Base-by-base conservation (phyloP, 2,329 filamentous ascomycete genomes). In the Aureobasidium melanogenum region DNA sequence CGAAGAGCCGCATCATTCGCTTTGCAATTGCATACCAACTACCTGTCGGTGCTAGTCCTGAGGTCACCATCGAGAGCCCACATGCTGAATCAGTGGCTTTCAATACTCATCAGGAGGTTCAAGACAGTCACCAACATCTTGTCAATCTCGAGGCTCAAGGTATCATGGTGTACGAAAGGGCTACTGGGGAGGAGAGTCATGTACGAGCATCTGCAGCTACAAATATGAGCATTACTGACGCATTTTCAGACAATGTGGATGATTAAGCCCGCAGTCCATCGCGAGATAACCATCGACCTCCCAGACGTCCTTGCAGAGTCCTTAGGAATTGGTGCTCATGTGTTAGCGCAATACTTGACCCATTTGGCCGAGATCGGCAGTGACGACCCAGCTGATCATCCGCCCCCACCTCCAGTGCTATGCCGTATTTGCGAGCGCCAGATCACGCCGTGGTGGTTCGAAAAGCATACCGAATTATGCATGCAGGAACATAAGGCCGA, bases 391-490 rank as follows among this genome's bases (percentile, higher is more conserved):
- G 83, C 84, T 54, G 85, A 87, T 69, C 87, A 92, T 71, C 86
- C 91, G 10, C 90, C 91, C 2, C 91, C 93, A 0, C 80, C 86
- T 12, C 90, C 91, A 0, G 88, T 97, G 5, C 83, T 99, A 17
- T 99, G 94, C 74, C 91, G 94, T 57, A 97, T 99, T 60, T 99
- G 94, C 73, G 94, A 99, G 72, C 89, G 94, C 59, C 91, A 97
- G 64, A 97, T 99, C 63, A 91, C 91, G 5, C 91, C 93, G 0
- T 99, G 94, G 94, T 99, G 94, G 95, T 99, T 99, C 68, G 94
- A 99, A 75, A 99, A 97, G 74, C 94, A 99, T 72, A 96, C 93
- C 1, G 95, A 99, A 69, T 79, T 97, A 22, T 99, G 94, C 70
- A 80, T 97, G 60, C 92, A 97, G 72, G 94, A 99, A 72, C 94